phyloP scores from a whole-genome alignment of 2,329 filamentous ascomycete genomes.

The Ophiostoma perfectum region DNA sequence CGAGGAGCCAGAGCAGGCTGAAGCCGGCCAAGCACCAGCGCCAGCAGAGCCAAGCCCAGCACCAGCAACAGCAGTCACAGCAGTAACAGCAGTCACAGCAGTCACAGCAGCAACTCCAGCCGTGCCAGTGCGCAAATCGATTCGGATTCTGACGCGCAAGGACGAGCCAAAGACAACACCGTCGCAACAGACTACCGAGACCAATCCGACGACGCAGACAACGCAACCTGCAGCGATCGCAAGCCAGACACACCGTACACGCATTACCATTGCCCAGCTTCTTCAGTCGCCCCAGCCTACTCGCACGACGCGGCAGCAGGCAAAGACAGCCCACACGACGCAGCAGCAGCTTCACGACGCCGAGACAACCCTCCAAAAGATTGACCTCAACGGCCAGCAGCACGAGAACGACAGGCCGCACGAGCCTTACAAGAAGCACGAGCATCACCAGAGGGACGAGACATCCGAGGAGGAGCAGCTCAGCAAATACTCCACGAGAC shows the following conservation, averaged over 20 bases:
- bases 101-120: neutral
- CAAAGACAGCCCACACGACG: too few relatives aligned
- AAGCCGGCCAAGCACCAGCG: neutral
- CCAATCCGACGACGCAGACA: neutral
- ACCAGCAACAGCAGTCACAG: neutral
- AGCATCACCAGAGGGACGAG: neutral
- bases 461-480: neutral
- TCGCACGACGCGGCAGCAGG: constrained; percentile 1
- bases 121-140: constrained; percentile 6
- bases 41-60: neutral
- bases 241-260: neutral
- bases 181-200: constrained; percentile 8
- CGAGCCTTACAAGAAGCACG: too few relatives aligned
- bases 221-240: neutral
- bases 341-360: neutral
- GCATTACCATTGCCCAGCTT: neutral
- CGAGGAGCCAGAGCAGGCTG: neutral
- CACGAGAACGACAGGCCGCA: too few relatives aligned
- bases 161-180: constrained; percentile 11
- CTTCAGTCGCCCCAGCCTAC: neutral
- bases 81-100: neutral
- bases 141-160: constrained; percentile 14
- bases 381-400: too few relatives aligned
- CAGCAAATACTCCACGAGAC: neutral
- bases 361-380: neutral